Percentiles rank a stretch among this genome's conserved stretches.
These are phyloP conservation scores for Scutellaria barbata DNA, from an alignment of 257 asterid genomes.

Conservation along the genomic window DNA sequence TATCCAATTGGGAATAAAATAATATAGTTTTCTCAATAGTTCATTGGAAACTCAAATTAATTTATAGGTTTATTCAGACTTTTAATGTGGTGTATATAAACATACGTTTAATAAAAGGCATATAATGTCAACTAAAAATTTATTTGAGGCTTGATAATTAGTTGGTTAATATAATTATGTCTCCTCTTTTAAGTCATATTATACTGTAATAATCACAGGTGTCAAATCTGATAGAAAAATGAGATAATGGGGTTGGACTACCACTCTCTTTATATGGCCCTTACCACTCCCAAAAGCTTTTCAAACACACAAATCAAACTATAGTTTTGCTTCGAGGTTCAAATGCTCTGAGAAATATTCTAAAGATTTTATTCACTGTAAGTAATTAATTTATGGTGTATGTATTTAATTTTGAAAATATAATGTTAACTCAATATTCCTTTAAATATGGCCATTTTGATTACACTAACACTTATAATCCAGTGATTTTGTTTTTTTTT, in stretches of 20 bases:
- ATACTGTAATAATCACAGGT: constrained; percentile 21
- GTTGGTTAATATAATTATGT: constrained; percentile 7
- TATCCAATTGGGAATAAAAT: too few species aligned
- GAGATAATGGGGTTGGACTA: background rate
- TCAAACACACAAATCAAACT: background rate
- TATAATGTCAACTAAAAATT: too few species aligned
- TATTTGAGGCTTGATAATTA: too few species aligned
- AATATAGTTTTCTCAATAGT: too few species aligned
- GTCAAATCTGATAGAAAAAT: background rate
- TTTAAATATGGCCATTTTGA: too few species aligned
- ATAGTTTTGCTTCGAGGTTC: background rate
- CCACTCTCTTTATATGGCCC: constrained; percentile 7
- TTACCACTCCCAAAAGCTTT: background rate
- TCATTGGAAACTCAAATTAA: too few species aligned
- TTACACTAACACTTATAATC: too few species aligned
- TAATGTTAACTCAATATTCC: too few species aligned
- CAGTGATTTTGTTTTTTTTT: too few species aligned
- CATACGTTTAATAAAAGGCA: too few species aligned
- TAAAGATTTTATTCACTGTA: background rate
- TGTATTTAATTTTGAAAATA: background rate
- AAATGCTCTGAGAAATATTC: background rate
- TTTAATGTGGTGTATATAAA: too few species aligned
- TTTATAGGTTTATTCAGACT: too few species aligned
- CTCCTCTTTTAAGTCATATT: constrained; percentile 24
- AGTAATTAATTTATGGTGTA: background rate